Conservation (phyloP, 768 basidiomycete species). For the Dentipellis fragilis region DNA sequence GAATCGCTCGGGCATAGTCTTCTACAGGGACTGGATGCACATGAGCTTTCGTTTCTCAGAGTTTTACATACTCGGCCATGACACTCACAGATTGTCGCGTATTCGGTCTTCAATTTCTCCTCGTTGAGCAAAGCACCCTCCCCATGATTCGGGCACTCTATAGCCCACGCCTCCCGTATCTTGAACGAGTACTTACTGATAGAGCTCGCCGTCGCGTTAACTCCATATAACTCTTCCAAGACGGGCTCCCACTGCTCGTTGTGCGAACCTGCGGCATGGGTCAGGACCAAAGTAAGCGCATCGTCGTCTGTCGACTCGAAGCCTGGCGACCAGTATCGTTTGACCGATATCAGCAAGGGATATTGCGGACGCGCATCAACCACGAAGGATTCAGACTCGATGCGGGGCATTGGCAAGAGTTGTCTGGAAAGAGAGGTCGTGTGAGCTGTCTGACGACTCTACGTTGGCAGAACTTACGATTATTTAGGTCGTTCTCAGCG, state of each 20-base stretch:
- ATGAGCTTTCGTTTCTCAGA: background rate
- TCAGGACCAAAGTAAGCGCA: constrained; percentile 37
- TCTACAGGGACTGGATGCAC: constrained; percentile 36
- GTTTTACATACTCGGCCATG: background rate
- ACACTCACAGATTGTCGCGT: constrained; percentile 31
- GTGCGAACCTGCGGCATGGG: constrained; percentile 46
- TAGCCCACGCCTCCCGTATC: constrained; percentile 39
- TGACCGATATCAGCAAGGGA: constrained; percentile 37
- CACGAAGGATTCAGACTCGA: constrained; percentile 21
- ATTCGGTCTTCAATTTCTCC: constrained; percentile 28
- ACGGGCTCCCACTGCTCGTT: constrained; percentile 55
- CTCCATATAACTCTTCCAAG: constrained; percentile 32
- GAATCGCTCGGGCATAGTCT: constrained; percentile 38
- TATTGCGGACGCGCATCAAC: constrained; percentile 46
- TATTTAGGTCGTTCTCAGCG: too few species aligned
- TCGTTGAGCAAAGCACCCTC: constrained; percentile 42
- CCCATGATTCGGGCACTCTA: constrained; percentile 48
- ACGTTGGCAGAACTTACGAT: too few species aligned
- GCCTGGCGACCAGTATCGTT: constrained; percentile 36
- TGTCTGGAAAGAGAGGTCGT: too few species aligned
- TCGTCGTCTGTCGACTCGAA: constrained; percentile 25
- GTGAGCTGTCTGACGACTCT: too few species aligned
- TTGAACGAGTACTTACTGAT: constrained; percentile 16
- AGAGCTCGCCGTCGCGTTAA: constrained; percentile 12
- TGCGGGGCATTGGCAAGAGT: background rate